Evolutionary conservation across 176 grass and related monocot species (phyloP), one percentile per base, ranked within the genome.

Genomic region (Saccharum officinarum): DNA sequence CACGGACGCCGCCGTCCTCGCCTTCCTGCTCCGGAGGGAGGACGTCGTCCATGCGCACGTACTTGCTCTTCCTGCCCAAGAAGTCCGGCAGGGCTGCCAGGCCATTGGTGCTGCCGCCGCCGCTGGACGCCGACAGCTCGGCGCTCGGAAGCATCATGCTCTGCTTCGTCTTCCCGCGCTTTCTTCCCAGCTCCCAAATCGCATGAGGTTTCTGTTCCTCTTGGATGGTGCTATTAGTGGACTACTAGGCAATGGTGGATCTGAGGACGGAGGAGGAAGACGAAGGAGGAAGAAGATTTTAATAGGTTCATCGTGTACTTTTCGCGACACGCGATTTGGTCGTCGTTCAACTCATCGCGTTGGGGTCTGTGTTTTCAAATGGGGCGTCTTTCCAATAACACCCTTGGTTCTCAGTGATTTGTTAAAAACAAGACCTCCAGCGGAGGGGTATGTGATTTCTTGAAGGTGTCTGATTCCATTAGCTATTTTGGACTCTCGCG

Each of bases 1-100:
- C 65, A 39, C 26, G 64, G 23, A 87, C 84, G 36, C 62, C 36
- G 12, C 36, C 62, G 26, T 73, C 76, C 12, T 80, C 65, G 40
- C 34, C 50, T 25, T 67, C 81, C 10, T 84, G 83, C 38, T 84
- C 86, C 46, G 23, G 59, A 6, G 78, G 83, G 22, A 86, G 79
- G 39, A 71, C 84, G n/a, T 88, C 76, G 64, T 92, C 87, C 80
- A 92, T 92, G 70, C 91, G 84, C 23, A 83, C 71, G 55, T 89
- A 92, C 63, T 23, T 89, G 64, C 78, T 89, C 52, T 76, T 89
- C 63, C 71, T 67, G 36, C 82, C 82, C 18, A 85, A 14, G 76
- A 89, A 61, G 25, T 34, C 82, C 22, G 49, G 39, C 47, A 85
- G 17, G 28, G 45, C 8, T 5, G 22, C 22, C 45, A 55, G 18